phyloP scores from a whole-genome alignment of 1,284 basidiomycete genomes.

The Austropuccinia psidii region DNA sequence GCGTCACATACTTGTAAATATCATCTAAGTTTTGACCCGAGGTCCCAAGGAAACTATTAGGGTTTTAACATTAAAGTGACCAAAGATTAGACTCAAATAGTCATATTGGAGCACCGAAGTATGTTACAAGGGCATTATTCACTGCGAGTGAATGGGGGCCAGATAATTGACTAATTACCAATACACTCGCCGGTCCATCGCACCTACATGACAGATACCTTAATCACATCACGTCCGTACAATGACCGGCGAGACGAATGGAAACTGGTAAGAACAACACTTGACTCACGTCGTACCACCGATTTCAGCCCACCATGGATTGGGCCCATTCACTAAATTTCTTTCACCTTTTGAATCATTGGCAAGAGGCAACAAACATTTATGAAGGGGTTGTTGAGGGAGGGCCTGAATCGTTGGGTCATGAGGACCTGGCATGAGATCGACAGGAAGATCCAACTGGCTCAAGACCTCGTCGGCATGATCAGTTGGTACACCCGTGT shows the following conservation, averaged over 20 bases:
- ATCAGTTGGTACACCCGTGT: constrained; percentile 66
- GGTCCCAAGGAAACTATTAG: constrained; percentile 61
- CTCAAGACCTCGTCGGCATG: constrained; percentile 63
- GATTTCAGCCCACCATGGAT: constrained; percentile 73
- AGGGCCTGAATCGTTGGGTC: constrained; percentile 83
- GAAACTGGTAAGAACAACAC: background rate
- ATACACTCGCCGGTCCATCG: too few species aligned
- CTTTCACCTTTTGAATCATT: constrained; percentile 53
- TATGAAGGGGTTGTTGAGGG: constrained; percentile 88
- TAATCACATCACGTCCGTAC: constrained; percentile 40
- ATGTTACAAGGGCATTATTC: background rate
- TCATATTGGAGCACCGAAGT: background rate
- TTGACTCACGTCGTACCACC: constrained; percentile 49
- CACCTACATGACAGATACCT: too few species aligned
- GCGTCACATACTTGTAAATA: constrained; percentile 76
- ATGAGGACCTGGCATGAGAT: constrained; percentile 71
- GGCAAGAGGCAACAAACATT: constrained; percentile 72
- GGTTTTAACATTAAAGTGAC: constrained; percentile 39
- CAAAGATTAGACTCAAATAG: background rate
- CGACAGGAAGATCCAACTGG: constrained; percentile 68
- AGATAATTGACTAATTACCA: too few species aligned
- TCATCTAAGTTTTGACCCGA: constrained; percentile 92
- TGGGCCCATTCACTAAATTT: constrained; percentile 73
- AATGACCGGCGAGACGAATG: constrained; percentile 35
- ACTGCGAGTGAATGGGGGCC: constrained; percentile 37